These are phyloP conservation scores for Caryopteris hybrid DNA, from an alignment of 305 asterid species.

Conservation along the genomic window DNA sequence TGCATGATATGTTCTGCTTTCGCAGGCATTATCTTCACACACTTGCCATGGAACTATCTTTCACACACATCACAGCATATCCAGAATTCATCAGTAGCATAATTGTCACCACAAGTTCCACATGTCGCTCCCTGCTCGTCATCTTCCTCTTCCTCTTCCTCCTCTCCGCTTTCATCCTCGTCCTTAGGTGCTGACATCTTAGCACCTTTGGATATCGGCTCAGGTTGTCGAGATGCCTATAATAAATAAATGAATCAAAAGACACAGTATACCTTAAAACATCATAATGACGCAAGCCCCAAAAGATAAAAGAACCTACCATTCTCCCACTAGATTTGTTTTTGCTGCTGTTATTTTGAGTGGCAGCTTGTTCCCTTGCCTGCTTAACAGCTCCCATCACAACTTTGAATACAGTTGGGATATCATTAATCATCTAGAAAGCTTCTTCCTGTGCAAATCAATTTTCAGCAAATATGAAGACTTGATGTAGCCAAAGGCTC, in stretches of 20 bases:
- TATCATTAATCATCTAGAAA: slow-evolving; percentile 73
- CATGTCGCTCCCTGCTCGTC: slow-evolving; percentile 49
- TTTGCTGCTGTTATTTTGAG: slow-evolving; percentile 48
- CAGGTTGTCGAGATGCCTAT: slow-evolving; percentile 49
- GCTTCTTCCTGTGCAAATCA: slow-evolving; percentile 54
- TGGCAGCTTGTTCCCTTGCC: slow-evolving; percentile 28
- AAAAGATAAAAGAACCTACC: slow-evolving; percentile 19
- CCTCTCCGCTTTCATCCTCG: slow-evolving; percentile 46
- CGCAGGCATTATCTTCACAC: slow-evolving; percentile 55
- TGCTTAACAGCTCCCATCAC: slow-evolving; percentile 47
- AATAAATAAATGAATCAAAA: neutral
- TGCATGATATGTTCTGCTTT: slow-evolving; percentile 59
- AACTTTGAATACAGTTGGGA: slow-evolving; percentile 66
- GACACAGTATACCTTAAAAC: neutral
- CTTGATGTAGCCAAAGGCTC: slow-evolving; percentile 15
- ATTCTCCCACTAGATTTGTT: slow-evolving; percentile 47
- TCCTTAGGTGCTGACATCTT: slow-evolving; percentile 44
- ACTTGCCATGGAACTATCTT: slow-evolving; percentile 60
- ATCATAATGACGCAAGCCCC: neutral
- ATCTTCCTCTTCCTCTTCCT: slow-evolving; percentile 44
- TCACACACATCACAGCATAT: slow-evolving; percentile 55
- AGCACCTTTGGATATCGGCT: slow-evolving; percentile 37
- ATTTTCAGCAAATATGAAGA: neutral
- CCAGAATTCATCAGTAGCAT: slow-evolving; percentile 46
- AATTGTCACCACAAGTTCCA: slow-evolving; percentile 49